These are phyloP conservation scores for Leccinum uliginosum DNA, from an alignment of 768 basidiomycete genomes.

Conservation along the genomic window DNA sequence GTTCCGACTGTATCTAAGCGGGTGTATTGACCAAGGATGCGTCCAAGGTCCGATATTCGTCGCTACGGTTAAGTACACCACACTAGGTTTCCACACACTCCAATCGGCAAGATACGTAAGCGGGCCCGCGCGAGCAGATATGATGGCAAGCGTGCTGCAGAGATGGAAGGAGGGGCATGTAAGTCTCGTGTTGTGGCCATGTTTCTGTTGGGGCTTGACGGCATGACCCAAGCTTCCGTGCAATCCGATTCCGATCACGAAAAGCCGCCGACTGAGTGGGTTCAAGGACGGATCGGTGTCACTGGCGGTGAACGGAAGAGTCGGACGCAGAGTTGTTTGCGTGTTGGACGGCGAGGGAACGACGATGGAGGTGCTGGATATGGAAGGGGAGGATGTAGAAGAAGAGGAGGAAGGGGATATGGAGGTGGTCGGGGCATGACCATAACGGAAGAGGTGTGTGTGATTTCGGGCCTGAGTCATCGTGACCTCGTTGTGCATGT, in stretches of 20 bases:
- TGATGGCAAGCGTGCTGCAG: slow-evolving; percentile 55
- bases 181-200: slow-evolving; percentile 35
- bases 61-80: slow-evolving; percentile 59
- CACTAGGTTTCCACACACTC: slow-evolving; percentile 56
- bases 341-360: slow-evolving; percentile 62
- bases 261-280: slow-evolving; percentile 51
- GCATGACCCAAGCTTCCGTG: slow-evolving; percentile 45
- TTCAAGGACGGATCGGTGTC: slow-evolving; percentile 50
- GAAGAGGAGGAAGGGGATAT: slow-evolving; percentile 32
- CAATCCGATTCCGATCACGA: slow-evolving; percentile 48
- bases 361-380: slow-evolving; percentile 68
- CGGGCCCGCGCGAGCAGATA: slow-evolving; percentile 54
- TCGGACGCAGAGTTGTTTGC: slow-evolving; percentile 71
- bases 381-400: slow-evolving; percentile 60
- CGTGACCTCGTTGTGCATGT: slow-evolving; percentile 27
- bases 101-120: slow-evolving; percentile 48
- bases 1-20: slow-evolving; percentile 15
- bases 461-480: slow-evolving; percentile 16
- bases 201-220: slow-evolving; percentile 30
- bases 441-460: slow-evolving; percentile 11
- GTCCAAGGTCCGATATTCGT: slow-evolving; percentile 50
- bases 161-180: slow-evolving; percentile 63
- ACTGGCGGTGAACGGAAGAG: slow-evolving; percentile 71
- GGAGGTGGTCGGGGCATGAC: slow-evolving; percentile 23
- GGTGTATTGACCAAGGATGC: slow-evolving; percentile 31